These are phyloP conservation scores for Leccinum solheimii DNA, from an alignment of 1,284 basidiomycete species.

Conservation along the genomic window DNA sequence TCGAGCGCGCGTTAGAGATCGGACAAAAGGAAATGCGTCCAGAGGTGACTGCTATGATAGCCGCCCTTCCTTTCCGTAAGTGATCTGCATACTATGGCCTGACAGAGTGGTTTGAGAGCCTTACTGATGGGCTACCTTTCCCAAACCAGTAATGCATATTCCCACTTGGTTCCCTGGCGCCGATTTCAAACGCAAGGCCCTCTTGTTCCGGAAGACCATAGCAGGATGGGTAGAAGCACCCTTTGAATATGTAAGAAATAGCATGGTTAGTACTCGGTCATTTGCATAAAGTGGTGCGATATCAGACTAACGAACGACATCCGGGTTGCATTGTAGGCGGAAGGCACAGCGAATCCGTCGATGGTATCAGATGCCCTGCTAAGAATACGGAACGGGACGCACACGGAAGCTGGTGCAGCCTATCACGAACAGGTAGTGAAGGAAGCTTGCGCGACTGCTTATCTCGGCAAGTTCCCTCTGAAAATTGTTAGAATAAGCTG, in stretches of 20 bases:
- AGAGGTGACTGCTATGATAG: slow-evolving; percentile 21
- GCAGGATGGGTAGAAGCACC: slow-evolving; percentile 20
- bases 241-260: slow-evolving; percentile 25
- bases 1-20: slow-evolving; percentile 13
- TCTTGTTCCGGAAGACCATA: slow-evolving; percentile 4
- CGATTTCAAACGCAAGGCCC: slow-evolving; percentile 19
- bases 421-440: slow-evolving; percentile 23
- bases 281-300: neutral
- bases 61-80: slow-evolving; percentile 24
- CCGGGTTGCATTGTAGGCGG: slow-evolving; percentile 9
- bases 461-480: slow-evolving; percentile 11
- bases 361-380: slow-evolving; percentile 25
- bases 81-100: neutral
- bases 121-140: neutral
- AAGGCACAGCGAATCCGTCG: slow-evolving; percentile 23
- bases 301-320: neutral
- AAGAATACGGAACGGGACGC: slow-evolving; percentile 8
- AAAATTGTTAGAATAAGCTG: slow-evolving; percentile 1
- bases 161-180: slow-evolving; percentile 29
- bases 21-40: slow-evolving; percentile 18
- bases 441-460: slow-evolving; percentile 24
- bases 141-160: slow-evolving; percentile 18
- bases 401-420: slow-evolving; percentile 9
- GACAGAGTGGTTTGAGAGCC: neutral
- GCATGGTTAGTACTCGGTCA: slow-evolving; percentile 19